Conservation (phyloP, 2,329 filamentous ascomycete species). For the Fusarium papillatum region DNA sequence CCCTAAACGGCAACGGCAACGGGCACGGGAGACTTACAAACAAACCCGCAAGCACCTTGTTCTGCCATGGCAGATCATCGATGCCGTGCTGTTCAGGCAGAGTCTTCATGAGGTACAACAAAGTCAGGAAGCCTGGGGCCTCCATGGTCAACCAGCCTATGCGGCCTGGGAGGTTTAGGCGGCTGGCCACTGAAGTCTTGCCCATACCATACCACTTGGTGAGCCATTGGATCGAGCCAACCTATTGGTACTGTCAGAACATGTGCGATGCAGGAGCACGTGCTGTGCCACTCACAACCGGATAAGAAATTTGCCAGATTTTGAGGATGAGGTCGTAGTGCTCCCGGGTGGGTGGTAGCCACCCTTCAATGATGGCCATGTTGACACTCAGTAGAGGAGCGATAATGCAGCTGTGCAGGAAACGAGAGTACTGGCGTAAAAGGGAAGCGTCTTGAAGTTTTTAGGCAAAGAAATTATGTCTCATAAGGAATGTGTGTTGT, state of each 20-base stretch:
- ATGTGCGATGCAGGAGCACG: conserved; percentile 3
- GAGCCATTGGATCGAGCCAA: conserved; percentile 81
- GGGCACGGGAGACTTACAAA: conserved; percentile 60
- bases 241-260: conserved; percentile 58
- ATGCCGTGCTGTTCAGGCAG: conserved; percentile 73
- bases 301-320: conserved; percentile 66
- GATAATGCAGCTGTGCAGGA: conserved; percentile 1
- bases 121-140: conserved; percentile 78
- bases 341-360: conserved; percentile 70
- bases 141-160: conserved; percentile 94
- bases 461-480: background rate
- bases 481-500: background rate
- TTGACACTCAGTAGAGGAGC: conserved; percentile 11
- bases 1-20: conserved; percentile 29
- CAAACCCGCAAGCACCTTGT: conserved; percentile 80
- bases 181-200: conserved; percentile 84
- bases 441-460: too few relatives aligned
- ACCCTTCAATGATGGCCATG: conserved; percentile 65
- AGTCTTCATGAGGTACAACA: conserved; percentile 84
- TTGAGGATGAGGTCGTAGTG: conserved; percentile 68
- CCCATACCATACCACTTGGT: conserved; percentile 90
- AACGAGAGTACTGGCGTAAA: background rate
- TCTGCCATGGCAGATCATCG: conserved; percentile 78
- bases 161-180: conserved; percentile 89
- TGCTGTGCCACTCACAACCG: conserved; percentile 58